These are phyloP conservation scores for Dunaliella salina DNA, from an alignment of 163 green algal genomes.

Conservation along the genomic window DNA sequence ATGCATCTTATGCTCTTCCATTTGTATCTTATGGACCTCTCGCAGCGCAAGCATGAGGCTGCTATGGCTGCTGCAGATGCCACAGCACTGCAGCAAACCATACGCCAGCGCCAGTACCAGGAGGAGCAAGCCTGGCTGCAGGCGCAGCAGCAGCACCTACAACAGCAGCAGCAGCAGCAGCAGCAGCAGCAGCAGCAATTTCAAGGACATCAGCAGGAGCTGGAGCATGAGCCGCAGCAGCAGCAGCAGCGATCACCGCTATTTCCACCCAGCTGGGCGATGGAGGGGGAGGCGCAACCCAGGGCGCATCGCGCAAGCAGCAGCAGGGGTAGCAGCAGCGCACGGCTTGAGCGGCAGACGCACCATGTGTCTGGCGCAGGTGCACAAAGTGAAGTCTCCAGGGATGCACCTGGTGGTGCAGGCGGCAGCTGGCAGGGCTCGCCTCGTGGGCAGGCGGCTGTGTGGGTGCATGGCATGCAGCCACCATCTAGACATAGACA, in stretches of 20 bases:
- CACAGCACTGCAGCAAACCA: not conserved
- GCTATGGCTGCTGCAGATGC: not conserved
- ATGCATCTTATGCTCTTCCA: no score
- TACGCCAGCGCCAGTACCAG: not conserved
- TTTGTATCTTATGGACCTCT: no score
- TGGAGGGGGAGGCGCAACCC: not conserved
- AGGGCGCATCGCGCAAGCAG: not conserved
- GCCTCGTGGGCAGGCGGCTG: not conserved
- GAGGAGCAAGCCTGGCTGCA: not conserved
- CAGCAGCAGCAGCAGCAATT: not conserved
- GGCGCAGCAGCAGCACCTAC: not conserved
- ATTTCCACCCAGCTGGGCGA: no score
- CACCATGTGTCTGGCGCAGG: no score
- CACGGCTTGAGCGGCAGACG: not conserved
- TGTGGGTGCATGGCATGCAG: not conserved
- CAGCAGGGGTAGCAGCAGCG: not conserved
- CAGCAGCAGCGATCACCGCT: not conserved
- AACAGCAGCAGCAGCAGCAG: not conserved
- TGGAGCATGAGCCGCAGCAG: not conserved
- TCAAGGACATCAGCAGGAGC: not conserved
- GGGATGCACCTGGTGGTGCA: no score
- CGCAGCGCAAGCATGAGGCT: not conserved
- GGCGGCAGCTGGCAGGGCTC: no score
- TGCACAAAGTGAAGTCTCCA: no score
- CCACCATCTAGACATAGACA: not conserved